These are phyloP conservation scores for Psilocybe tampanensis DNA, from an alignment of 768 basidiomycete species.

Conservation along the genomic window DNA sequence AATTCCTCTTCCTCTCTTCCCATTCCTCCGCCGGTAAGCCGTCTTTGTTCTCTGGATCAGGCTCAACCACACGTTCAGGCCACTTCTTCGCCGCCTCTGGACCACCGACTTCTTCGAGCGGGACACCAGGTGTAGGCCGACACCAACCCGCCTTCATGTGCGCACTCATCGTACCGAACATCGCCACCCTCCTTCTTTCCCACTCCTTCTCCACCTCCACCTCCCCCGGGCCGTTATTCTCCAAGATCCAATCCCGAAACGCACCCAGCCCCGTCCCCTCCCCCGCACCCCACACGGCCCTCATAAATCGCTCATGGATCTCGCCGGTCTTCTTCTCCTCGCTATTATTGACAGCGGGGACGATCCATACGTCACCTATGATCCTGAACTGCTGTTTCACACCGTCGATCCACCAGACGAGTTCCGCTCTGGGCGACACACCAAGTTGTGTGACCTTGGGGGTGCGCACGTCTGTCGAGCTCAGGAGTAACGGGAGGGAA, in stretches of 20 bases:
- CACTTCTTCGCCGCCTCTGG: conserved; percentile 63
- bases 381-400: conserved; percentile 77
- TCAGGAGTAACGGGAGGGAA: conserved; percentile 60
- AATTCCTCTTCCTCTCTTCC: conserved; percentile 45
- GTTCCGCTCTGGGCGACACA: conserved; percentile 51
- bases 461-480: conserved; percentile 73
- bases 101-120: conserved; percentile 40
- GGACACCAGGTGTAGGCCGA: conserved; percentile 64
- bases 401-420: conserved; percentile 75
- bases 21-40: conserved; percentile 35
- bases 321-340: conserved; percentile 25
- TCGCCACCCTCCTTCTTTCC: conserved; percentile 62
- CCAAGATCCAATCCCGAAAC: conserved; percentile 17
- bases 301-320: conserved; percentile 35
- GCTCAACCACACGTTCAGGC: conserved; percentile 57
- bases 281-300: conserved; percentile 18
- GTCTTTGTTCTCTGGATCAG: conserved; percentile 4
- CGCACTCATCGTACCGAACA: conserved; percentile 61
- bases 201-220: conserved; percentile 53
- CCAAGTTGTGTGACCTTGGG: conserved; percentile 66
- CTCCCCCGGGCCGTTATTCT: conserved; percentile 8
- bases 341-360: conserved; percentile 45
- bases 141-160: conserved; percentile 75
- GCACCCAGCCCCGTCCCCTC: conserved; percentile 28
- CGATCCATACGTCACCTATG: conserved; percentile 53